phyloP scores from a whole-genome alignment of 495 filamentous ascomycete species.

The Penicillium argentinense region DNA sequence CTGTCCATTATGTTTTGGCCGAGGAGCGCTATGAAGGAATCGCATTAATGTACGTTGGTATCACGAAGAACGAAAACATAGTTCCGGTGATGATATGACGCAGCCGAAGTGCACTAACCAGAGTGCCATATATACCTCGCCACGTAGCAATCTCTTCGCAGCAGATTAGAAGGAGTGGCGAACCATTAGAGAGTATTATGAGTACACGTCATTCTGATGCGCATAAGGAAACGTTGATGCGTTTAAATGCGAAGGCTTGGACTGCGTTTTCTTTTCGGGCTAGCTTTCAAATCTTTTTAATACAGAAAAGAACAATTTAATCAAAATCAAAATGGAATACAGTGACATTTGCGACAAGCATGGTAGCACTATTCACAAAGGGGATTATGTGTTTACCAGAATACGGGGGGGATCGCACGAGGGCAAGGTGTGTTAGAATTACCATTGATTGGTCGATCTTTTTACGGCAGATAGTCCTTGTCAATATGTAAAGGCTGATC shows the following conservation, averaged over 20 bases:
- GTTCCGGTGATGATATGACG: not conserved
- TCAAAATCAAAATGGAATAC: not conserved
- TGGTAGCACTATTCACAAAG: constrained; percentile 8
- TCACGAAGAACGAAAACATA: not conserved
- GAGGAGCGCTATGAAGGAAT: not conserved
- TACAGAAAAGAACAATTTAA: not conserved
- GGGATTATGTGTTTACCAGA: constrained; percentile 11
- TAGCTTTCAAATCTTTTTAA: no score
- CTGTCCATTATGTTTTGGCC: not conserved
- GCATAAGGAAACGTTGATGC: no score
- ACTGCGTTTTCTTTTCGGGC: not conserved
- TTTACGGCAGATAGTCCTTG: not conserved
- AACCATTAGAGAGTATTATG: no score
- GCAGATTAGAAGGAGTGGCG: no score
- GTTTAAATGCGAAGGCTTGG: not conserved
- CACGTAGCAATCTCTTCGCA: no score
- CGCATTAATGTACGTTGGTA: not conserved
- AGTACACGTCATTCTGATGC: no score
- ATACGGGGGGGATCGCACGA: constrained; percentile 14
- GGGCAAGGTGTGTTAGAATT: constrained; percentile 4
- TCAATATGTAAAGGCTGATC: not conserved
- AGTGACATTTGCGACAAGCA: constrained; percentile 8
- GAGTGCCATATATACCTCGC: no score
- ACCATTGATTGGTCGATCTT: not conserved
- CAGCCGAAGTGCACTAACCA: not conserved